Evolutionary conservation across 1,139 yeast species (phyloP).

Genomic region (Candida glucosophila): DNA sequence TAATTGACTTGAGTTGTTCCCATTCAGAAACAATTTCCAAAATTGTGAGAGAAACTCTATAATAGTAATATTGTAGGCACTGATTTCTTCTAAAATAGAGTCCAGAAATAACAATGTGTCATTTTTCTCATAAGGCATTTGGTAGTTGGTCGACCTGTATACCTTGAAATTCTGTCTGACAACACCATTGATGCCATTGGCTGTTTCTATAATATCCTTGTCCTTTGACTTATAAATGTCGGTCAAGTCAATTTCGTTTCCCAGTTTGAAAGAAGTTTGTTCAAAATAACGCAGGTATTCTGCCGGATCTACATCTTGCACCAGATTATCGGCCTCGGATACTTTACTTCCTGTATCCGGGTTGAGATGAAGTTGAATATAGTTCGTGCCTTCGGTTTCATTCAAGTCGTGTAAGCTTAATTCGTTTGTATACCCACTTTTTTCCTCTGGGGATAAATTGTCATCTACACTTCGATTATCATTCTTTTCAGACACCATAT

Average conservation of each 20-base stretch:
- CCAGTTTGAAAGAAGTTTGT: slow-evolving; percentile 3
- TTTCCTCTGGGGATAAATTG: slow-evolving; percentile 19
- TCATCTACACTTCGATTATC: slow-evolving; percentile 5
- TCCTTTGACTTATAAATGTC: slow-evolving; percentile 27
- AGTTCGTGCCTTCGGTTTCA: slow-evolving; percentile 38
- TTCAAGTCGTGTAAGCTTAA: slow-evolving; percentile 58
- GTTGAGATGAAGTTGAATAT: slow-evolving; percentile 51
- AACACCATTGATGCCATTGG: slow-evolving; percentile 39
- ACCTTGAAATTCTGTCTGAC: slow-evolving; percentile 47
- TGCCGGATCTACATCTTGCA: too few relatives aligned
- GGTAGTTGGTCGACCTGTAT: slow-evolving; percentile 10
- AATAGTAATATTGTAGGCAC: slow-evolving; percentile 30
- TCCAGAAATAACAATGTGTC: slow-evolving; percentile 18
- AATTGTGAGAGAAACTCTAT: slow-evolving; percentile 39
- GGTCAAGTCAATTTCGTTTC: slow-evolving; percentile 27
- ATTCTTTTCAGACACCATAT: slow-evolving; percentile 19
- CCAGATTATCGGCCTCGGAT: slow-evolving; percentile 9
- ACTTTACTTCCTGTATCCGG: too few relatives aligned
- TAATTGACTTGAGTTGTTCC: slow-evolving; percentile 31
- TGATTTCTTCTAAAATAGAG: slow-evolving; percentile 23
- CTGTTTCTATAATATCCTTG: slow-evolving; percentile 38
- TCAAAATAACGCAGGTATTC: too few relatives aligned
- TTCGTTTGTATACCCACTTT: slow-evolving; percentile 38
- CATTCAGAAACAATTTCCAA: slow-evolving; percentile 32
- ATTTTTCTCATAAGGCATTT: slow-evolving; percentile 6